Conservation (phyloP, 179 eudicot genomes). For the Beta corolliflora region DNA sequence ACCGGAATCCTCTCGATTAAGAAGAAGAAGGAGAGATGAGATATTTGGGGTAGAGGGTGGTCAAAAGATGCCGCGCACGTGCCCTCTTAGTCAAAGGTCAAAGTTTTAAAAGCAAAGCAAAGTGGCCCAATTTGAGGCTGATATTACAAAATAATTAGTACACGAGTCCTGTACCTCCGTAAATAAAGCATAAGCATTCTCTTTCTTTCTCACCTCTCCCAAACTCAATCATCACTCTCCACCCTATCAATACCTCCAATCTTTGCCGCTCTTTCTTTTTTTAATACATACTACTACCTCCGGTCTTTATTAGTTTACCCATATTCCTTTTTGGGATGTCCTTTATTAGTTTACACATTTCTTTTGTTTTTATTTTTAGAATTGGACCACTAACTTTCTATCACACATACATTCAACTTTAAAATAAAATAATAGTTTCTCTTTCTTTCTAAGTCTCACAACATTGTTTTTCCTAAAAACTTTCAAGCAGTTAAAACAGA, state of each 20-base stretch:
- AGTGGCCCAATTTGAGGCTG: constrained; percentile 26
- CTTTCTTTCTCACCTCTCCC: background rate
- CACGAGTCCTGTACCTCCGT: constrained; percentile 33
- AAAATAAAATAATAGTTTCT: too few relatives aligned
- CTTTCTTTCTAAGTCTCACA: too few relatives aligned
- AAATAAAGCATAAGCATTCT: constrained; percentile 26
- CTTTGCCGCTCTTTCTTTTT: background rate
- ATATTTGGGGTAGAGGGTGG: constrained; percentile 27
- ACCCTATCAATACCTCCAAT: background rate
- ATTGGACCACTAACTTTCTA: too few relatives aligned
- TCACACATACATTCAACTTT: too few relatives aligned
- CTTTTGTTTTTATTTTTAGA: too few relatives aligned
- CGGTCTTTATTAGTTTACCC: too few relatives aligned
- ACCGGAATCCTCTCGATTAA: constrained; percentile 39
- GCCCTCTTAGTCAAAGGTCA: constrained; percentile 39
- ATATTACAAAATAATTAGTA: constrained; percentile 26
- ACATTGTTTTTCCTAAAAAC: too few relatives aligned
- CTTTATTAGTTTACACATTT: too few relatives aligned
- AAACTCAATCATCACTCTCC: constrained; percentile 1
- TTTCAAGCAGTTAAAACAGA: too few relatives aligned
- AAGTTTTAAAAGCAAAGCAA: constrained; percentile 22
- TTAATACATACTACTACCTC: background rate
- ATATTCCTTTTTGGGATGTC: too few relatives aligned
- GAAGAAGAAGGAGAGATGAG: background rate
- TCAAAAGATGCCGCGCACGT: constrained; percentile 66